Evolutionary conservation across 768 basidiomycete genomes (phyloP), one percentile per base, ranked within the genome.

Genomic region (Phaeolepiota aurea): DNA sequence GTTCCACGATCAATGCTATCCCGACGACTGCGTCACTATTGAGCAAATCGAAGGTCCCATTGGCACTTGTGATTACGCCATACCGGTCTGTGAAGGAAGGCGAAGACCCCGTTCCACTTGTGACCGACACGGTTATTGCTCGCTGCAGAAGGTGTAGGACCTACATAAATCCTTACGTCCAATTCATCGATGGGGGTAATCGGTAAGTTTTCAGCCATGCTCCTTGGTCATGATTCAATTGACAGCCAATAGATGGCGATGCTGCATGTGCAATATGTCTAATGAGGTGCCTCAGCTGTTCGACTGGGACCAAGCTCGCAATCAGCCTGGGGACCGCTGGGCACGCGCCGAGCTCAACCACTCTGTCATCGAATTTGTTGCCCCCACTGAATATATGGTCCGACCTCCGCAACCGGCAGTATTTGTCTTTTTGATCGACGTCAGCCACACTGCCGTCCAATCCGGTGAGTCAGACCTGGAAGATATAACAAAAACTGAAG

Each of bases 311-410:
- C 88, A 92, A 61, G 77, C 72, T 40, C 80, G 78, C 48, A 96
- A 94, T 55, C 86, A 90, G 59, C 93, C 92, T 20, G 93, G 89
- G 10, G 96, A 99, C 62, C 69, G 96, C 41, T 99, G 96, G 93
- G 67, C 77, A 19, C 81, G 96, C 45, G 80, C 88, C 1, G 96
- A 99, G 64, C 72, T 99, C 39, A 98, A 96, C 53, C 79, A 88
- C 57, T 77, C 83, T 23, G 87, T 83, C n/a, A 89, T 99, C 38
- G 96, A 99, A 60, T 99, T 81, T 55, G 87, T 99, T 40, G 96
- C 96, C 1, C 93, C 96, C 4, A 94, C 92, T 0, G 96, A 99
- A 64, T 99, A 99, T 63, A 98, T 98, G 96, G 94, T 93, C 55
- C 86, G 96, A 48, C 85, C 96, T 3, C 96, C 96, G 39, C 96